Evolutionary conservation across 1,284 basidiomycete genomes (phyloP).

Genomic region (Cystobasidium sp.): DNA sequence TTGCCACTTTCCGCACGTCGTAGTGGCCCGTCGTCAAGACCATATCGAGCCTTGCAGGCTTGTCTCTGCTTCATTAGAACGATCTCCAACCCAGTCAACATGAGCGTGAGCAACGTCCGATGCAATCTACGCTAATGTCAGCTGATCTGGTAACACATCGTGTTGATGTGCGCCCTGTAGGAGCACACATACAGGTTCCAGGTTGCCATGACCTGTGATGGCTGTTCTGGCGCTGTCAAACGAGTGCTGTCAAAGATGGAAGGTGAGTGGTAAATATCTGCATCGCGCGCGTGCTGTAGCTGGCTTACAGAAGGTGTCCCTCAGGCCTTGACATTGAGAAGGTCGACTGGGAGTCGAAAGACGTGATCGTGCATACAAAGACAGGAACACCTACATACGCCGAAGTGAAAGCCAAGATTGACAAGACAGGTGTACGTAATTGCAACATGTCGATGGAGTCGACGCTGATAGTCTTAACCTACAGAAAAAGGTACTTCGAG

Average conservation of each 20-base stretch:
- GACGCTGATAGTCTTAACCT: background rate
- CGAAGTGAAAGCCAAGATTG: constrained; percentile 31
- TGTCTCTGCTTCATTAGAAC: no score
- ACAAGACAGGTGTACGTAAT: constrained; percentile 32
- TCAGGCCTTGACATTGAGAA: constrained; percentile 37
- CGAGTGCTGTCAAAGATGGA: constrained; percentile 51
- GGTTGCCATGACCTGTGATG: constrained; percentile 52
- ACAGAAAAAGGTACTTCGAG: constrained; percentile 27
- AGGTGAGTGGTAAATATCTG: constrained; percentile 41
- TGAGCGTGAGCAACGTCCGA: no score
- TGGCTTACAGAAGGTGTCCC: background rate
- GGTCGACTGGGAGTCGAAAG: constrained; percentile 37
- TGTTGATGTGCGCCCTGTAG: background rate
- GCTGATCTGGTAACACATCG: background rate
- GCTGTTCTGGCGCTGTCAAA: constrained; percentile 51
- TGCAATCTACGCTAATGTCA: no score
- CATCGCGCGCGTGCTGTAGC: background rate
- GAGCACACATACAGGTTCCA: constrained; percentile 50
- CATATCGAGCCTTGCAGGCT: no score
- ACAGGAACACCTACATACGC: constrained; percentile 28
- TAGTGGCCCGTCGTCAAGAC: no score
- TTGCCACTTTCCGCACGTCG: no score
- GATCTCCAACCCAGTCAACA: no score
- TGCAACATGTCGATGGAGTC: background rate
- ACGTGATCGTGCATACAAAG: constrained; percentile 34